Evolutionary conservation across 2,329 filamentous ascomycete genomes (phyloP).

Genomic region (Shiraia sp.): DNA sequence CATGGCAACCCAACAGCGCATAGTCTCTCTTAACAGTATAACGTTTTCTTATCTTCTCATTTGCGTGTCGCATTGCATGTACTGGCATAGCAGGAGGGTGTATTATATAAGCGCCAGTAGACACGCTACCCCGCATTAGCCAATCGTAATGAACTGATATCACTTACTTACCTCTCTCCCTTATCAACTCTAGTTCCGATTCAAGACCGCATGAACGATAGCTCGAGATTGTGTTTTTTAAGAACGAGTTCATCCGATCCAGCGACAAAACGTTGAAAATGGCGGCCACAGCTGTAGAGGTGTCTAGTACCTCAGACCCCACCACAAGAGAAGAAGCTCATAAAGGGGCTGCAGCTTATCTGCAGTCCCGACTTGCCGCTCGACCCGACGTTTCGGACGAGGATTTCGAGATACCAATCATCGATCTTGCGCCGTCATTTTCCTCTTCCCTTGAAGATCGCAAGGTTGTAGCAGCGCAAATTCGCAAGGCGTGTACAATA

Average conservation of each 20-base stretch:
- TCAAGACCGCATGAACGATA: too few relatives aligned
- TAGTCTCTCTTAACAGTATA: too few relatives aligned
- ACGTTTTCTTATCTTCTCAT: too few relatives aligned
- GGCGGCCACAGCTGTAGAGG: slow-evolving; percentile 1
- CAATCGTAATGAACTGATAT: neutral
- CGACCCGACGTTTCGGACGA: slow-evolving; percentile 14
- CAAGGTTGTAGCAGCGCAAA: slow-evolving; percentile 44
- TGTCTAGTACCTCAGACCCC: neutral
- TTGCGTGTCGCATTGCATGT: too few relatives aligned
- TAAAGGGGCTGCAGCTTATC: slow-evolving; percentile 40
- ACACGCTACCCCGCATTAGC: neutral
- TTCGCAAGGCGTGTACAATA: slow-evolving; percentile 44
- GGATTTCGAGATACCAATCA: slow-evolving; percentile 43
- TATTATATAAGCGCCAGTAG: neutral
- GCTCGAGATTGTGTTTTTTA: too few relatives aligned
- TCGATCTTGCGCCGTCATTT: slow-evolving; percentile 45
- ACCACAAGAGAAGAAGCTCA: slow-evolving; percentile 38
- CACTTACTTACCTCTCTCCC: neutral
- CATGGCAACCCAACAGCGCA: slow-evolving; percentile 24
- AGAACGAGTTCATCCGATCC: too few relatives aligned
- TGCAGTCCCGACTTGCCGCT: slow-evolving; percentile 36
- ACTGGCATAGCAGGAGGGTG: too few relatives aligned
- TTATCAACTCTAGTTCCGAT: neutral
- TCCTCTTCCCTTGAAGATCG: slow-evolving; percentile 35
- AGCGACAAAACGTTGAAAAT: slow-evolving; percentile 1